These are phyloP conservation scores for Tuber magnatum DNA, from an alignment of 495 filamentous ascomycete species.

Conservation along the genomic window DNA sequence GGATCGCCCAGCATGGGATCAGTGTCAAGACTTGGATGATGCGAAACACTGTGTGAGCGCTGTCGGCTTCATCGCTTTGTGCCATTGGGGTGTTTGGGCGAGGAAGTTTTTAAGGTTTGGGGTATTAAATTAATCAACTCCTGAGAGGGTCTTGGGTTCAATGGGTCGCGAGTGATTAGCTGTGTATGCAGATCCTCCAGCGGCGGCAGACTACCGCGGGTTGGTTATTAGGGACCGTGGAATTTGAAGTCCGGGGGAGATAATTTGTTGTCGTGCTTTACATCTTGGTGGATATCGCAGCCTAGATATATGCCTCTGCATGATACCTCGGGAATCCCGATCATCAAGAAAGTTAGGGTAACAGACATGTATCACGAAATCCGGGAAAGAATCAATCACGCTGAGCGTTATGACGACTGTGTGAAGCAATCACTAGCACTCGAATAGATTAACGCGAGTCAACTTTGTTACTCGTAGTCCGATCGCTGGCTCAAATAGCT, in stretches of 20 bases:
- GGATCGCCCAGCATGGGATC: slow-evolving; percentile 35
- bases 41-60: slow-evolving; percentile 26
- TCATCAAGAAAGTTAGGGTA: background rate
- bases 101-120: slow-evolving; percentile 1
- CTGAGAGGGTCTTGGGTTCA: background rate
- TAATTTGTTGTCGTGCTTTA: background rate
- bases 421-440: slow-evolving; percentile 26
- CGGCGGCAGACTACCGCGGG: background rate
- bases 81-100: slow-evolving; percentile 10
- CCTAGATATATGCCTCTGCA: background rate
- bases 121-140: background rate
- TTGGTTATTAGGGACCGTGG: background rate
- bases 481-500: no score
- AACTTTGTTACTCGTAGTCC: background rate
- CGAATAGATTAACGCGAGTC: background rate
- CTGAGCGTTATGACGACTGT: slow-evolving; percentile 22
- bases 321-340: background rate
- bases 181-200: background rate
- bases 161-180: background rate
- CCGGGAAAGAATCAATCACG: background rate
- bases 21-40: slow-evolving; percentile 36
- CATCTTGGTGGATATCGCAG: slow-evolving; percentile 1
- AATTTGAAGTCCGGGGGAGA: background rate
- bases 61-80: slow-evolving; percentile 17
- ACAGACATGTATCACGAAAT: background rate